Evolutionary conservation across 2,329 filamentous ascomycete species (phyloP), one percentile per base, ranked within the genome.

Genomic region (Sporothrix pseudoabietina): DNA sequence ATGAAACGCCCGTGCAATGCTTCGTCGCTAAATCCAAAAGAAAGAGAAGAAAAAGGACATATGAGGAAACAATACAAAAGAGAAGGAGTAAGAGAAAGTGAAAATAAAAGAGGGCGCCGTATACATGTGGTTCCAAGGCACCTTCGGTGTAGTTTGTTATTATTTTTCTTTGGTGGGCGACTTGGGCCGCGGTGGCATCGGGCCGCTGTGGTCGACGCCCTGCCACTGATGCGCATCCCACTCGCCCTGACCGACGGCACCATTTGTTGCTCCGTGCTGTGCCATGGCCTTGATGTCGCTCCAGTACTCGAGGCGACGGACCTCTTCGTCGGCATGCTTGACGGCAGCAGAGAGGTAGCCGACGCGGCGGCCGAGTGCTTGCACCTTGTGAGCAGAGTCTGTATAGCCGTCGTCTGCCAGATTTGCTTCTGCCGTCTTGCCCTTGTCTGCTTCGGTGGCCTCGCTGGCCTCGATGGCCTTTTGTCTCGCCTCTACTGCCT

Each of bases 221-320:
- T 84, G 80, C 84, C 86, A 88, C 16, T 49, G 39, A 14, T 80
- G 80, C 3, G 82, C 79, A 74, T 82, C 79, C 84, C 84, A 85
- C 8, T 83, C 84, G 68, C 82, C 80, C 75, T 80, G 75, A 72
- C 84, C 84, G 1, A 85, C 82, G 1, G 84, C 85, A 22, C 82
- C 80, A 47, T 80, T 81, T 2, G 85, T 81, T 71, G 86, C 83
- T 44, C 87, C 87, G 12, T 81, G 82, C 75, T 86, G 84, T 0
- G 90, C 87, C 82, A 94, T 90, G 19, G 87, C 87, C 80, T 90
- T 92, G 75, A 93, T 88, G 79, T 97, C 93, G 79, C 92, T 94
- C 91, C 95, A 97, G 79, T 94, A 97, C 69, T 97, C 93, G 7
- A 97, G 84, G 74, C 87, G 90, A 73, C 90, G 90, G 69, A 97